Conservation (phyloP, 768 basidiomycete genomes). For the Xerocomus brunneocitrinus region DNA sequence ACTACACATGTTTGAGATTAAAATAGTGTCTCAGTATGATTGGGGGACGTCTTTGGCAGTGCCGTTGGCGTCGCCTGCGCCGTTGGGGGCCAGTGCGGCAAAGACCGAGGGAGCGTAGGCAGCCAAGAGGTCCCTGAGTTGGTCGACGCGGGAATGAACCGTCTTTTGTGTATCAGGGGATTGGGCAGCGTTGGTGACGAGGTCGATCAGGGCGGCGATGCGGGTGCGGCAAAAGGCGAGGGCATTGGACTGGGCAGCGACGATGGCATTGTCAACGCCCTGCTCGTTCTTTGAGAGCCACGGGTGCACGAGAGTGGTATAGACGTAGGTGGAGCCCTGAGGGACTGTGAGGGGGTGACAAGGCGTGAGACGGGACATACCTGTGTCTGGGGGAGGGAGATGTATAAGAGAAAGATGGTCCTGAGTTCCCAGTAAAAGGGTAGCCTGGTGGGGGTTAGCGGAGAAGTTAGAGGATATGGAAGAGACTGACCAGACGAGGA, state of each 20-base stretch:
- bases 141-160: conserved; percentile 16
- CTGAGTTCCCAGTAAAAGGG: conserved; percentile 76
- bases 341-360: conserved; percentile 5
- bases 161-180: conserved; percentile 2
- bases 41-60: neutral
- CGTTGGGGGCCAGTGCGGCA: conserved; percentile 24
- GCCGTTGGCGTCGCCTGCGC: conserved; percentile 9
- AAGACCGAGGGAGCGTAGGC: conserved; percentile 39
- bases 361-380: conserved; percentile 30
- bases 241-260: conserved; percentile 48
- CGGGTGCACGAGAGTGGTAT: conserved; percentile 55
- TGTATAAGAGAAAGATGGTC: conserved; percentile 62
- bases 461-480: neutral
- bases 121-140: conserved; percentile 37
- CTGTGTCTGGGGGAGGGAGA: conserved; percentile 67
- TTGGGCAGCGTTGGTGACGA: conserved; percentile 40
- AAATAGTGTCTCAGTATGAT: conserved; percentile 13
- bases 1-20: conserved; percentile 13
- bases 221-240: conserved; percentile 54
- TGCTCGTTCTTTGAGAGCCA: conserved; percentile 56
- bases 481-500: conserved; percentile 56
- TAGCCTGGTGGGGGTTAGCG: conserved; percentile 43
- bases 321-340: conserved; percentile 67
- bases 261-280: conserved; percentile 55
- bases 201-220: conserved; percentile 44